Evolutionary conservation across 2,329 filamentous ascomycete species (phyloP).

Genomic region (Rhynchosporium graminicola): DNA sequence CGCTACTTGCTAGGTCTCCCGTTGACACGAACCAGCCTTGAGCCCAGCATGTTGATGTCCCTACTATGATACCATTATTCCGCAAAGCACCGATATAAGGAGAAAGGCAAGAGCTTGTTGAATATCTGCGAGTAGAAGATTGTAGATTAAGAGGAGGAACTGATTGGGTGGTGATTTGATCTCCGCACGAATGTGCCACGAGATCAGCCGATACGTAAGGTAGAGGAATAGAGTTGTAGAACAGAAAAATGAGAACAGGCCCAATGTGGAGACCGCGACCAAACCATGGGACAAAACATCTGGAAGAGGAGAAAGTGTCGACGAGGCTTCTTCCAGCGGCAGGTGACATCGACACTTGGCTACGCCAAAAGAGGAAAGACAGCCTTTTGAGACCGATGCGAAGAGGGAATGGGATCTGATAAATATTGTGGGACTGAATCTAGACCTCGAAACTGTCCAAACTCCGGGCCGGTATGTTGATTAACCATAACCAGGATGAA

Average conservation of each 20-base stretch:
- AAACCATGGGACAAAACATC: slow-evolving; percentile 43
- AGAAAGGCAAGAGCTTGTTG: slow-evolving; percentile 66
- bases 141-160: slow-evolving; percentile 69
- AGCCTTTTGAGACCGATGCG: neutral
- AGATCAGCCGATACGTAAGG: slow-evolving; percentile 43
- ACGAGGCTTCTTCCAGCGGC: slow-evolving; percentile 27
- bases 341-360: slow-evolving; percentile 23
- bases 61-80: slow-evolving; percentile 54
- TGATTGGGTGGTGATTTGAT: slow-evolving; percentile 54
- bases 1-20: slow-evolving; percentile 65
- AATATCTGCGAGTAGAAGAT: slow-evolving; percentile 67
- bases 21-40: slow-evolving; percentile 71
- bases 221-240: slow-evolving; percentile 46
- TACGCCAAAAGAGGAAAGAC: slow-evolving; percentile 7
- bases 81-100: slow-evolving; percentile 59
- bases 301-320: slow-evolving; percentile 36
- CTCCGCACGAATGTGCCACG: slow-evolving; percentile 30
- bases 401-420: slow-evolving; percentile 3
- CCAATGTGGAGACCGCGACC: slow-evolving; percentile 48
- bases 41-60: slow-evolving; percentile 55
- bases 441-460: neutral
- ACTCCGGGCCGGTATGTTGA: neutral
- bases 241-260: slow-evolving; percentile 49
- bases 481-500: neutral
- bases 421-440: slow-evolving; percentile 1